phyloP scores from a whole-genome alignment of 2,329 filamentous ascomycete species.

The Penicillium sclerotiorum region DNA sequence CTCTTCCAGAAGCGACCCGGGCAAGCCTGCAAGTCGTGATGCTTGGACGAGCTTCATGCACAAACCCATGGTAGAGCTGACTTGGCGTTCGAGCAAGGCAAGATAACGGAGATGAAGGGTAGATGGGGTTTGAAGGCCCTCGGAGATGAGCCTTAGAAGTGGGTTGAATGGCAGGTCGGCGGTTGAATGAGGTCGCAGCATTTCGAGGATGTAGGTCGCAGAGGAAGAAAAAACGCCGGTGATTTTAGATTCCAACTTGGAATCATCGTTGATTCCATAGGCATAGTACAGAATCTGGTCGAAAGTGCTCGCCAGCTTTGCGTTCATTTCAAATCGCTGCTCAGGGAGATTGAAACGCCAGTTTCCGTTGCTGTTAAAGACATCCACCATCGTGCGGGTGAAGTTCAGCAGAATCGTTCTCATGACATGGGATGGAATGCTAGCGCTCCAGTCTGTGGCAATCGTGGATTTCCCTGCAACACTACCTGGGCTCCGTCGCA shows the following conservation, averaged over 20 bases:
- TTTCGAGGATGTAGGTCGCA: slow-evolving; percentile 73
- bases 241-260: slow-evolving; percentile 52
- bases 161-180: slow-evolving; percentile 76
- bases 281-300: slow-evolving; percentile 71
- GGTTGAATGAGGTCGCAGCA: slow-evolving; percentile 71
- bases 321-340: slow-evolving; percentile 70
- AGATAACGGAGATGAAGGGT: slow-evolving; percentile 63
- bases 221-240: slow-evolving; percentile 69
- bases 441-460: slow-evolving; percentile 60
- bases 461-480: slow-evolving; percentile 33
- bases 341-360: slow-evolving; percentile 77
- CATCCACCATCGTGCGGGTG: slow-evolving; percentile 74
- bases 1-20: slow-evolving; percentile 69
- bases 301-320: slow-evolving; percentile 69
- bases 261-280: slow-evolving; percentile 71
- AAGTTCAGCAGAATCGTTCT: slow-evolving; percentile 71
- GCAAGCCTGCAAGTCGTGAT: slow-evolving; percentile 64
- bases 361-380: slow-evolving; percentile 80
- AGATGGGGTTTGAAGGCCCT: slow-evolving; percentile 62
- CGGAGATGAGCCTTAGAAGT: slow-evolving; percentile 69
- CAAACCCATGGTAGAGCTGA: slow-evolving; percentile 66
- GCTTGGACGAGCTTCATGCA: slow-evolving; percentile 71
- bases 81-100: slow-evolving; percentile 62
- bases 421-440: slow-evolving; percentile 77
- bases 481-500: slow-evolving; percentile 40